Base-by-base conservation (phyloP, 352 stramenopile genomes). In the Phytophthora hibernalis region DNA sequence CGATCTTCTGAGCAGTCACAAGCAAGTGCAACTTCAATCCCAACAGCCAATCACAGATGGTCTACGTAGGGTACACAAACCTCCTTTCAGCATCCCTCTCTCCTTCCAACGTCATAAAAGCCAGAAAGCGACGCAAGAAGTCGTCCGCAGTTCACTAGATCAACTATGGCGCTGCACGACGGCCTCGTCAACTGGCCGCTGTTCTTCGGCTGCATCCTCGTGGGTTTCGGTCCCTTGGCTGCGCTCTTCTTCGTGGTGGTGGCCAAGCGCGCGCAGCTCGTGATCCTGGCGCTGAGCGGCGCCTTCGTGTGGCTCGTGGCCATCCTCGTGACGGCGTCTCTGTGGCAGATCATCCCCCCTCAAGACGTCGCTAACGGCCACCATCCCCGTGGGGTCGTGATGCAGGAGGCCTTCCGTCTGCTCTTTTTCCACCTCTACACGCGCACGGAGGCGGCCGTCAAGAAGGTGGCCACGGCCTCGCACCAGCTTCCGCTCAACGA, bases 401-500 rank as follows among this genome's bases (percentile, higher is more conserved):
- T 96, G 18, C 85, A 93, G 45, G 88, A 96, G 52, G 50, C 64
- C 47, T 90, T 89, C 53, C 88, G 88, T 33, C 53, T 82, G 37
- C 58, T 83, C 26, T 94, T 93, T 74, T 96, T 92, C 68, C 57
- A 79, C 45, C 66, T 91, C 48, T 96, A 96, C 74, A 85, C 85
- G 33, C 82, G 81, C 63, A 92, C 79, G 15, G 88, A 95, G 60
- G 54, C 60, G 40, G 85, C 85, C 6, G 85, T 96, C 7, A 85
- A 89, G 47, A 84, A 87, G 16, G 85, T 96, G 61, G 90, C 86
- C 2, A 92, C 84, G 28, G 79, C 82, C 13, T 75, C 82, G 64
- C 82, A 93, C 65, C 83, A 94, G 59, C 73, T 96, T 51, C 88
- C 88, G 44, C 81, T 96, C 26, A 94, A 96, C 61, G 88, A 96